Conservation (phyloP, 495 filamentous ascomycete genomes). For the Haplographium delicatum region DNA sequence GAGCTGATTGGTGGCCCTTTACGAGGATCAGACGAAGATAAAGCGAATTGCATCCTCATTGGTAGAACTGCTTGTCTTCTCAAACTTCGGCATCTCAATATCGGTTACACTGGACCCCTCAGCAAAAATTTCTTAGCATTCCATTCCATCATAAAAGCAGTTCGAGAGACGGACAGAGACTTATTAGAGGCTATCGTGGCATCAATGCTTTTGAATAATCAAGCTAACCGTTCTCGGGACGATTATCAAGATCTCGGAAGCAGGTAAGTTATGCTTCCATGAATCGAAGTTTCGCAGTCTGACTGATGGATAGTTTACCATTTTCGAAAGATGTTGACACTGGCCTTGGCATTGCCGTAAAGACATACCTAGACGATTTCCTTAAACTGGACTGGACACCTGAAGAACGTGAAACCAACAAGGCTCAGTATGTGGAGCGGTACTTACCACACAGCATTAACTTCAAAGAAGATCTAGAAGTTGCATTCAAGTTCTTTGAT, state of each 20-base stretch:
- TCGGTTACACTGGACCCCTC: conserved; percentile 91
- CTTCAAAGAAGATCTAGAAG: conserved; percentile 70
- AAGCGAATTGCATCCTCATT: conserved; percentile 23
- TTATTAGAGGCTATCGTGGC: conserved; percentile 73
- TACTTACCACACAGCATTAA: conserved; percentile 70
- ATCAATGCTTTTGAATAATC: conserved; percentile 74
- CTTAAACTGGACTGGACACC: conserved; percentile 55
- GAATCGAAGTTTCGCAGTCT: not conserved
- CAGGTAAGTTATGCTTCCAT: conserved; percentile 47
- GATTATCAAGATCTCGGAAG: conserved; percentile 68
- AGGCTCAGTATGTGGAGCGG: conserved; percentile 50
- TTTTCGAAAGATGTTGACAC: conserved; percentile 81
- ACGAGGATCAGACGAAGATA: conserved; percentile 36
- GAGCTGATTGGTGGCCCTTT: conserved; percentile 46
- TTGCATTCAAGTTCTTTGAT: conserved; percentile 78
- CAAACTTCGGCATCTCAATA: conserved; percentile 72
- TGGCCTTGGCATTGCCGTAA: conserved; percentile 82
- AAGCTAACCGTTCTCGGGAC: conserved; percentile 62
- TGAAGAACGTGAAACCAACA: conserved; percentile 53
- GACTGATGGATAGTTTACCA: conserved; percentile 56
- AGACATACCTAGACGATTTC: conserved; percentile 85
- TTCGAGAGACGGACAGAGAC: conserved; percentile 73
- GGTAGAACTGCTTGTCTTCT: conserved; percentile 65
- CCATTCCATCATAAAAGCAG: conserved; percentile 73
- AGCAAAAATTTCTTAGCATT: conserved; percentile 86